A percentile compares a stretch with the other conserved stretches of the same genome.
phyloP scores from a whole-genome alignment of 192 early-diverging fungal species.

The Backusella luteola region DNA sequence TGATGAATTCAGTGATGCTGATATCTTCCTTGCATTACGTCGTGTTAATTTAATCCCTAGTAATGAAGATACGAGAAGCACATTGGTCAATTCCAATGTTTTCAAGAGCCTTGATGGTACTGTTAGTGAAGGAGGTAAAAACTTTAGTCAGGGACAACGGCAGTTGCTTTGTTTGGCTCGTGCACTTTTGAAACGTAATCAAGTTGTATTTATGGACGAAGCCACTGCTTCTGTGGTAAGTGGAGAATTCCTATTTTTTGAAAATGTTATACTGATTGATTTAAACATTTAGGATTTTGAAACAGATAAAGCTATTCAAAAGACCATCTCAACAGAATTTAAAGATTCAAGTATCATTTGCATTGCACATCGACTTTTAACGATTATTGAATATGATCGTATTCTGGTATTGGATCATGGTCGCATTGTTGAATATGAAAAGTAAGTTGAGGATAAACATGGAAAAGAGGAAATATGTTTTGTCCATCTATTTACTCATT shows the following conservation, averaged over 20 bases:
- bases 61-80: background rate
- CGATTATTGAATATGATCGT: slow-evolving; percentile 72
- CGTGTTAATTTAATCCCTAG: background rate
- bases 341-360: slow-evolving; percentile 71
- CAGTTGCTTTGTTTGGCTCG: slow-evolving; percentile 72
- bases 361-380: slow-evolving; percentile 85
- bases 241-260: too few species aligned
- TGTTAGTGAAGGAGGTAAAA: slow-evolving; percentile 70
- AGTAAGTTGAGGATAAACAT: too few species aligned
- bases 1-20: background rate
- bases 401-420: slow-evolving; percentile 56
- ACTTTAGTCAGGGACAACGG: slow-evolving; percentile 72
- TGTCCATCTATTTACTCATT: too few species aligned
- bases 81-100: background rate
- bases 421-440: slow-evolving; percentile 27
- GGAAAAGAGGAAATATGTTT: too few species aligned
- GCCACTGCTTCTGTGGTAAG: slow-evolving; percentile 78
- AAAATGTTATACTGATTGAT: too few species aligned
- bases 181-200: slow-evolving; percentile 60
- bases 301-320: slow-evolving; percentile 84
- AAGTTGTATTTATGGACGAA: slow-evolving; percentile 81
- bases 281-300: slow-evolving; percentile 54
- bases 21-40: background rate
- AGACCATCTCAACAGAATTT: slow-evolving; percentile 77
- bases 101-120: background rate